Evolutionary conservation across 2,329 filamentous ascomycete genomes (phyloP).

Genomic region (Penicillium janthinellum): DNA sequence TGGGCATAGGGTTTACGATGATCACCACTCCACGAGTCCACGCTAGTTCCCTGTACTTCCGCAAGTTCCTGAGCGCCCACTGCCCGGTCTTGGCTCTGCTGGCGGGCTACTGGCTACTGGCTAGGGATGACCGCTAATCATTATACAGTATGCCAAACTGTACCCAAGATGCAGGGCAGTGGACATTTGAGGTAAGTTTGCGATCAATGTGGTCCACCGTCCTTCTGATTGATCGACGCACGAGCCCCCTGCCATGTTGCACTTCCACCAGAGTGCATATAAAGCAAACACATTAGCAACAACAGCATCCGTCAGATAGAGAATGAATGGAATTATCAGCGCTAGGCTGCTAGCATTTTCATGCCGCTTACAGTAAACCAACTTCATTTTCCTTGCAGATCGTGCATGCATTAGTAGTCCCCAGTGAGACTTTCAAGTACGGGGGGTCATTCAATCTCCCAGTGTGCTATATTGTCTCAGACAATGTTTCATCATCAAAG

Average conservation of each 20-base stretch:
- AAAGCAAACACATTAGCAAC: not conserved
- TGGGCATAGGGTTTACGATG: constrained; percentile 7
- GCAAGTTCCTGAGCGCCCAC: constrained; percentile 9
- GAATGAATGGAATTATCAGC: not conserved
- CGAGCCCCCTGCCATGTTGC: too few relatives aligned
- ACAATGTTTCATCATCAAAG: constrained; percentile 15
- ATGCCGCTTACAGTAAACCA: not conserved
- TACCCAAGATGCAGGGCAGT: not conserved
- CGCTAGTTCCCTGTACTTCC: not conserved
- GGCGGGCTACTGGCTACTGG: constrained; percentile 6
- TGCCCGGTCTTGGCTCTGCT: constrained; percentile 9
- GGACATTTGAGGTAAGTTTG: too few relatives aligned
- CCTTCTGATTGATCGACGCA: too few relatives aligned
- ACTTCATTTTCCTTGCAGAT: not conserved
- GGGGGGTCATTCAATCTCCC: constrained; percentile 15
- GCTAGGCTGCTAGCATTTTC: too few relatives aligned
- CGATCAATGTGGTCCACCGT: too few relatives aligned
- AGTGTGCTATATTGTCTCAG: constrained; percentile 20
- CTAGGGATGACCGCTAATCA: constrained; percentile 5
- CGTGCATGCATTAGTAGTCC: not conserved
- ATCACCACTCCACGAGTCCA: constrained; percentile 11
- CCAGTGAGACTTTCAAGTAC: constrained; percentile 21
- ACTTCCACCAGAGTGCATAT: too few relatives aligned
- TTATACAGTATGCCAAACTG: not conserved
- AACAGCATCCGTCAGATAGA: not conserved